Evolutionary conservation across 2,329 filamentous ascomycete species (phyloP), one percentile per base, ranked within the genome.

Genomic region (Talaromyces sp.): DNA sequence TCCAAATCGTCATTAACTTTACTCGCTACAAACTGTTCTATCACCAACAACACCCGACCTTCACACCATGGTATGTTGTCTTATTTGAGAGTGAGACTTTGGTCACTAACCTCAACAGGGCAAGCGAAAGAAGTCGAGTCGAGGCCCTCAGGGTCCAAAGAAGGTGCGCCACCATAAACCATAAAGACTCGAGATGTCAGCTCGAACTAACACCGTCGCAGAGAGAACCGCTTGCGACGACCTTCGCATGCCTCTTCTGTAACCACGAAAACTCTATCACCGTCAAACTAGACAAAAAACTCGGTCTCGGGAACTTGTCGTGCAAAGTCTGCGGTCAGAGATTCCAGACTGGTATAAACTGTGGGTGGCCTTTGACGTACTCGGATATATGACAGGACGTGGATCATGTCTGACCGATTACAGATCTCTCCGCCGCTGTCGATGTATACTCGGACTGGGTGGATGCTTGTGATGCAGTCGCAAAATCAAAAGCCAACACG

Each of bases 381-480:
- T 15, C n/a, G 5, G 4, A 8, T 2, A 22, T n/a, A 31, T 11
- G 15, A 53, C 25, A n/a, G 10, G 1, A 34, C 7, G n/a, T 6
- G 7, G 7, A 15, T 31, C 25, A 53, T 27, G 10, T 36, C n/a
- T 56, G 31, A 56, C 7, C 15, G 29, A 36, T 36, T 29, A 22
- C 68, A 96, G 92, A 96, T 77, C 88, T 98, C 29, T 96, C 92
- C 29, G 91, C 91, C 15, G 87, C 92, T 0, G 93, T 99, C 56
- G 95, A 99, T 76, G 94, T 99, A 7, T 99, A 99, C 75, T 91
- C 92, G 38, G 95, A 98, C 78, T 99, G 95, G 95, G 92, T 99
- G 69, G 95, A 99, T 80, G 95, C 95, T n/a, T 91, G 89, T 75
- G 89, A 92, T 74, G 84, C 86, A 5, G 89, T 91, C 59, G 88